Evolutionary conservation across 805 yeast genomes (phyloP), one percentile per base, ranked within the genome.

Genomic region (Kodamaea fukazawae): DNA sequence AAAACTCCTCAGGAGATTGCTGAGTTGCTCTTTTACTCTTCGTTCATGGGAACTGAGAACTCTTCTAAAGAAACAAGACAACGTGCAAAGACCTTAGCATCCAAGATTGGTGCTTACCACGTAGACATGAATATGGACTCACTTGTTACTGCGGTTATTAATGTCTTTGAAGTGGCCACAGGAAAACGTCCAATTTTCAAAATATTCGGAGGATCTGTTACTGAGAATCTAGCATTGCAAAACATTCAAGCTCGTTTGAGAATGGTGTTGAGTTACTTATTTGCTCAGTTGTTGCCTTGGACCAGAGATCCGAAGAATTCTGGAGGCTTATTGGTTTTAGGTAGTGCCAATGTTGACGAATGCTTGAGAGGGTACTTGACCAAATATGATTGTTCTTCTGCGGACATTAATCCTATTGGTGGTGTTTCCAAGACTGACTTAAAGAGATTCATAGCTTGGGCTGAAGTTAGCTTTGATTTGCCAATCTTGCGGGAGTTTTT

Each of bases 401-500:
- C 99, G 1, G 99, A 93, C 65, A 78, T 93, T 44, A 93, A 93
- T 58, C 99, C 99, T 18, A 95, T 93, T 50, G 99, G 99, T n/a
- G 96, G 97, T 26, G 87, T 93, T 31, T 91, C 99, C 11, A 93
- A 93, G 59, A 88, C 89, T 0, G 99, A 95, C 57, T 69, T 93
- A 58, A 89, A 87, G 58, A 71, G 76, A 38, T 93, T 95, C 54
- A 93, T 93, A 38, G 78, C 71, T 2, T 93, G 88, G 77, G 88
- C 97, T 0, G 72, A 78, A 23, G 58, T 54, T 5, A 70, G 76
- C 40, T 91, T 84, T 57, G 74, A 85, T 1, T 58, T 91, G 55
- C 96, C 96, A 3, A 75, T 93, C 15, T 68, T 93, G 48, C 65
- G 74, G 32, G 84, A 81, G 7, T 93, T 95, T 58, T 69, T 93